A percentile compares a stretch with the other conserved stretches of the same genome.
Evolutionary conservation across 306 rosid species (phyloP).

Genomic region (Cucurbita moschata): DNA sequence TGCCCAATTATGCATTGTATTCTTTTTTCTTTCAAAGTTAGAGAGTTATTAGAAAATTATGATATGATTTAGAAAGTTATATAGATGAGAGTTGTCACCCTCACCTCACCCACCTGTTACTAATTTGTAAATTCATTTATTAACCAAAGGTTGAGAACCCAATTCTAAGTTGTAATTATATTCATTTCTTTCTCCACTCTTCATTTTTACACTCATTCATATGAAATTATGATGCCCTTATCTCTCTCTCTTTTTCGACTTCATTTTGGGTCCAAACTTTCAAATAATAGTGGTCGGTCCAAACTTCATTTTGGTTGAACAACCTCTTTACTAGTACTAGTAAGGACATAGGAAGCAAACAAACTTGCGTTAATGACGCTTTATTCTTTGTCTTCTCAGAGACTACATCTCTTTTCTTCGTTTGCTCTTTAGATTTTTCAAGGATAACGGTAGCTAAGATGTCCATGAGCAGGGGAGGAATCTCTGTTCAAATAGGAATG

Average conservation of each 20-base stretch:
- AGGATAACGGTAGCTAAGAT: no score
- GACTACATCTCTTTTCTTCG: no score
- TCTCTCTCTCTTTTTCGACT: background rate
- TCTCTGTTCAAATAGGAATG: no score
- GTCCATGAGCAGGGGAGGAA: no score
- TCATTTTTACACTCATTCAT: background rate
- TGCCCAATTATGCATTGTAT: conserved; percentile 12
- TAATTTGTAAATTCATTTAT: conserved; percentile 29
- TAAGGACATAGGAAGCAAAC: no score
- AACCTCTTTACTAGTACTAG: no score
- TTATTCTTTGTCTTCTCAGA: no score
- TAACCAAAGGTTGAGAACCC: conserved; percentile 11
- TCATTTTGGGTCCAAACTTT: background rate
- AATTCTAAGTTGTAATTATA: background rate
- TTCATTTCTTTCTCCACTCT: background rate
- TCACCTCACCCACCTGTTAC: conserved; percentile 10
- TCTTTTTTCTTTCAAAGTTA: conserved; percentile 9
- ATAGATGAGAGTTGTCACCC: conserved; percentile 19
- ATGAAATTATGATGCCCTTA: background rate
- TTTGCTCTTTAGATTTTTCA: no score
- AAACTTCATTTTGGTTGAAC: no score
- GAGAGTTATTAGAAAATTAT: conserved; percentile 14
- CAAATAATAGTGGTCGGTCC: background rate
- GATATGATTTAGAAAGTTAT: conserved; percentile 15
- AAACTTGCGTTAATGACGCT: no score